Evolutionary conservation across 23 red algal species (phyloP).

Genomic region (Agarophyton chilense): DNA sequence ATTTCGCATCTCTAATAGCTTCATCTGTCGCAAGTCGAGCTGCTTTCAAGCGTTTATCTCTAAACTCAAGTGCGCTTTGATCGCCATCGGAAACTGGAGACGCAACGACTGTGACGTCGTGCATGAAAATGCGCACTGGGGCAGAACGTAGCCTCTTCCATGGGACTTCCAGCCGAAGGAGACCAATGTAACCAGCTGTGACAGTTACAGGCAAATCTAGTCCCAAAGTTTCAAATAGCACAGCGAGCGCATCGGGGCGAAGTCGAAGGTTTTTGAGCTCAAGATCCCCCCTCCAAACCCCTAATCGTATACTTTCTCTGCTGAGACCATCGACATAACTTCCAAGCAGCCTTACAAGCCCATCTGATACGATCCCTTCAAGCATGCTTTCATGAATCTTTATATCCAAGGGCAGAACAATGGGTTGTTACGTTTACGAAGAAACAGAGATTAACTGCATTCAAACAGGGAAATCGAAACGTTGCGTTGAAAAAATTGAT

Average conservation of each 20-base stretch:
- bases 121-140: constrained; percentile 78
- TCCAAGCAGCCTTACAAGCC: constrained; percentile 89
- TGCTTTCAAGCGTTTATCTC: constrained; percentile 80
- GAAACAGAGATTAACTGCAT: neutral
- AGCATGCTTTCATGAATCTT: constrained; percentile 73
- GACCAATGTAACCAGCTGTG: constrained; percentile 70
- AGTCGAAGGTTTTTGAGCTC: constrained; percentile 80
- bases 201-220: constrained; percentile 75
- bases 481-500: neutral
- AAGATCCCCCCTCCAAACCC: constrained; percentile 90
- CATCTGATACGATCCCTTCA: constrained; percentile 87
- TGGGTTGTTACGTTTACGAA: neutral
- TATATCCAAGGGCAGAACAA: neutral
- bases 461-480: neutral
- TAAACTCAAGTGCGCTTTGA: constrained; percentile 54
- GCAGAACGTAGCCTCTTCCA: constrained; percentile 94
- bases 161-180: constrained; percentile 79
- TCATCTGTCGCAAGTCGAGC: constrained; percentile 73
- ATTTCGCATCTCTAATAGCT: constrained; percentile 75
- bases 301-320: constrained; percentile 74
- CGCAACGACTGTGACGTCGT: constrained; percentile 59
- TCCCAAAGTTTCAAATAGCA: constrained; percentile 81
- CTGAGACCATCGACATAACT: constrained; percentile 94
- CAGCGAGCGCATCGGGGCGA: constrained; percentile 79
- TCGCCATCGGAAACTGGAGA: constrained; percentile 67